phyloP scores from a whole-genome alignment of 148 eudicot genomes.

The Euryodendron excelsum region DNA sequence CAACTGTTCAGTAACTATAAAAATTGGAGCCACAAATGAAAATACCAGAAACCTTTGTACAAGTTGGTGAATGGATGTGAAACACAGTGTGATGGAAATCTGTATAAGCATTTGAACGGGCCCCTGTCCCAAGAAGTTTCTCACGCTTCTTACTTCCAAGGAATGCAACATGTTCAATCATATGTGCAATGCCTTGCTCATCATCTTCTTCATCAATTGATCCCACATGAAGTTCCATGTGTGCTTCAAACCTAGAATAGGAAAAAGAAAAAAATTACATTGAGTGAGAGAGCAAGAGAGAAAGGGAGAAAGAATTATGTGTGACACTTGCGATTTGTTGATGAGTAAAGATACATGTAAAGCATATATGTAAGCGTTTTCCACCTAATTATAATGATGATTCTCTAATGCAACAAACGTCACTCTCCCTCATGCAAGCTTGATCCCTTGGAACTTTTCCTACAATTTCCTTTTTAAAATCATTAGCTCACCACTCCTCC shows the following conservation, averaged over 20 bases:
- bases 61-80: constrained; percentile 95
- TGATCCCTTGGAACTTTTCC: neutral
- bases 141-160: constrained; percentile 99
- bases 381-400: neutral
- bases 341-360: too few relatives aligned
- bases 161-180: constrained; percentile 99
- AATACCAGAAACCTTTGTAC: constrained; percentile 57
- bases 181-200: constrained; percentile 99
- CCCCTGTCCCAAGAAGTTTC: constrained; percentile 93
- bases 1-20: neutral
- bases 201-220: constrained; percentile 99
- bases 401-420: neutral
- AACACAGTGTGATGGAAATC: constrained; percentile 99
- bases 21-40: neutral
- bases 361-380: neutral
- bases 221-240: constrained; percentile 98
- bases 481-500: neutral
- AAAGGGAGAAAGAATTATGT: too few relatives aligned
- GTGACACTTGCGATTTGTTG: too few relatives aligned
- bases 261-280: neutral
- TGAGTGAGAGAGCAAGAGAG: neutral
- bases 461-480: neutral
- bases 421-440: neutral
- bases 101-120: constrained; percentile 98
- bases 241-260: constrained; percentile 87